Conservation (phyloP, 495 filamentous ascomycete species). For the Pyrenopolyporus hunteri region DNA sequence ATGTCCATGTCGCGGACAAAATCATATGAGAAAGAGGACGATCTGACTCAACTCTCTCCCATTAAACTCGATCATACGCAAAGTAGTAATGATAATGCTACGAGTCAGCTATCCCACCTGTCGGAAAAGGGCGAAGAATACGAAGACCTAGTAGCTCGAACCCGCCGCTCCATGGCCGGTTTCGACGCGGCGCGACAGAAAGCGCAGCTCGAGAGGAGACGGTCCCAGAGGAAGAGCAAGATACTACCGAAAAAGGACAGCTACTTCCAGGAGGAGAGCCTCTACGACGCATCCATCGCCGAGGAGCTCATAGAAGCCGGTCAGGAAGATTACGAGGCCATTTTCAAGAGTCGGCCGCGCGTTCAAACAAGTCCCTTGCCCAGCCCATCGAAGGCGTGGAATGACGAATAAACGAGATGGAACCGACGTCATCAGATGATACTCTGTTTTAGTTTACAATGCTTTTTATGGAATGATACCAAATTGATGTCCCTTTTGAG, state of each 20-base stretch:
- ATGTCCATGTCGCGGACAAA: constrained; percentile 54
- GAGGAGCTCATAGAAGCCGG: constrained; percentile 44
- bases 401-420: constrained; percentile 6
- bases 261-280: constrained; percentile 50
- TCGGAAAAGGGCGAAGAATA: constrained; percentile 39
- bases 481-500: constrained; percentile 18
- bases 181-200: constrained; percentile 58
- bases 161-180: constrained; percentile 79
- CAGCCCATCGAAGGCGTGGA: constrained; percentile 53
- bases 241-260: constrained; percentile 43
- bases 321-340: constrained; percentile 79
- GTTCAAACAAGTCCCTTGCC: constrained; percentile 76
- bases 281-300: constrained; percentile 34
- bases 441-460: neutral
- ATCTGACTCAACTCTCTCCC: constrained; percentile 36
- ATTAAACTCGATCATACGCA: constrained; percentile 21
- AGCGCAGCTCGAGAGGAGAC: constrained; percentile 64
- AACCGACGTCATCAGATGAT: neutral
- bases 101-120: constrained; percentile 28
- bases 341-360: constrained; percentile 85
- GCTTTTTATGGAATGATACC: constrained; percentile 18
- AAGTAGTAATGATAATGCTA: constrained; percentile 4
- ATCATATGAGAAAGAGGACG: constrained; percentile 45
- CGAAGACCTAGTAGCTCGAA: constrained; percentile 71
- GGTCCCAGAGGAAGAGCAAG: constrained; percentile 52